A percentile compares a stretch with the other conserved stretches of the same genome.
These are phyloP conservation scores for Naganishia antarctica DNA, from an alignment of 768 basidiomycete species.

Conservation along the genomic window DNA sequence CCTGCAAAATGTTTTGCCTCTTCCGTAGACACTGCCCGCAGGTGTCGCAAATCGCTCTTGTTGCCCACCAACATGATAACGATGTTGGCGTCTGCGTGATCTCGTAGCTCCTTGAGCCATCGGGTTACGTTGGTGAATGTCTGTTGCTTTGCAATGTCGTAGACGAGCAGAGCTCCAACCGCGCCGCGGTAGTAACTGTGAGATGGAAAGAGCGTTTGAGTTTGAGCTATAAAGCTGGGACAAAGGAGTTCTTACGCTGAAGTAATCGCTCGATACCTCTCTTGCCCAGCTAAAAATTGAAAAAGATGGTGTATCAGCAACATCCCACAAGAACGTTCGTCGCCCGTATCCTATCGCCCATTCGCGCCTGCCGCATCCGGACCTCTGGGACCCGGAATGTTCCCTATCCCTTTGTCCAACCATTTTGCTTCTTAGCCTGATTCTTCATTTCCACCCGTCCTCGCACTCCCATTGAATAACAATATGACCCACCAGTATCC, in stretches of 20 bases:
- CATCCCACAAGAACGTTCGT: too few species aligned
- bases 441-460: not conserved
- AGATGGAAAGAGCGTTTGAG: too few species aligned
- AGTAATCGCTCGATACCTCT: conserved; percentile 95
- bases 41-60: conserved; percentile 98
- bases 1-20: conserved; percentile 89
- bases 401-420: not conserved
- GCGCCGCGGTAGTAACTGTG: conserved; percentile 85
- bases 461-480: not conserved
- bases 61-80: conserved; percentile 96
- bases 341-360: too few species aligned
- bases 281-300: conserved; percentile 72
- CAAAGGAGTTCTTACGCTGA: conserved; percentile 67
- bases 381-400: too few species aligned
- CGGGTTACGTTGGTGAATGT: conserved; percentile 90
- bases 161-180: conserved; percentile 53
- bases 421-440: not conserved
- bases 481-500: conserved; percentile 75
- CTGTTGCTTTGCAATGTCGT: conserved; percentile 51
- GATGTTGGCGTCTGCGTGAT: conserved; percentile 78
- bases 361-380: too few species aligned
- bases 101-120: conserved; percentile 95
- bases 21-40: conserved; percentile 92
- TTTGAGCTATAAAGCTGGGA: too few species aligned
- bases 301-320: too few species aligned